Conservation (phyloP, 1,284 basidiomycete genomes). For the Ganoderma boninense region DNA sequence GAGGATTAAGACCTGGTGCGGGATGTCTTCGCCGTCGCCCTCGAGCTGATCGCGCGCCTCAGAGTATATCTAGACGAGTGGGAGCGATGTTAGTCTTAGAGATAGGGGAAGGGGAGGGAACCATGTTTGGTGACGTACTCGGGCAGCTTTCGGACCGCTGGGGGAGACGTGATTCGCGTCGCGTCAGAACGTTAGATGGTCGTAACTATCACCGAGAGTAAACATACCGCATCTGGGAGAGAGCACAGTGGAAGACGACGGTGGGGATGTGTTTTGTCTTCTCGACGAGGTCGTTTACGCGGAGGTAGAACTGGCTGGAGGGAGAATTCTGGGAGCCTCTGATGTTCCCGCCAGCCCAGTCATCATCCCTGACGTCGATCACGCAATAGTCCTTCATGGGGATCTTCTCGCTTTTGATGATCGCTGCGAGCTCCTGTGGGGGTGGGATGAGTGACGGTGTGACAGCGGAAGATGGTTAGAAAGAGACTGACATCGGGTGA, state of each 20-base stretch:
- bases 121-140: slow-evolving; percentile 50
- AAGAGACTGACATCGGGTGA: slow-evolving; percentile 38
- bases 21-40: slow-evolving; percentile 47
- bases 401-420: slow-evolving; percentile 69
- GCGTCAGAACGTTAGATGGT: slow-evolving; percentile 3
- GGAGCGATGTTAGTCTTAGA: neutral
- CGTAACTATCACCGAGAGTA: neutral
- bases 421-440: slow-evolving; percentile 66
- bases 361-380: slow-evolving; percentile 82
- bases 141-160: slow-evolving; percentile 80
- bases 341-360: slow-evolving; percentile 80
- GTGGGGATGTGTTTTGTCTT: slow-evolving; percentile 67
- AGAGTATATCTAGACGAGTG: slow-evolving; percentile 64
- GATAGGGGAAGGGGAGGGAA: neutral
- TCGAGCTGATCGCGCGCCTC: slow-evolving; percentile 57
- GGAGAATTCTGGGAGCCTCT: slow-evolving; percentile 68
- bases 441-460: neutral
- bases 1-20: slow-evolving; percentile 69
- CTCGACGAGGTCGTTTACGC: slow-evolving; percentile 65
- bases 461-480: neutral
- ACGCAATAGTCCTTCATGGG: slow-evolving; percentile 73
- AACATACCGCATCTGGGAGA: slow-evolving; percentile 77
- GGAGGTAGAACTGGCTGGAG: slow-evolving; percentile 62
- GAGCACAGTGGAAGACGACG: slow-evolving; percentile 79
- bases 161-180: neutral